Conservation (phyloP, 2,329 filamentous ascomycete genomes). For the Talaromyces sp. region DNA sequence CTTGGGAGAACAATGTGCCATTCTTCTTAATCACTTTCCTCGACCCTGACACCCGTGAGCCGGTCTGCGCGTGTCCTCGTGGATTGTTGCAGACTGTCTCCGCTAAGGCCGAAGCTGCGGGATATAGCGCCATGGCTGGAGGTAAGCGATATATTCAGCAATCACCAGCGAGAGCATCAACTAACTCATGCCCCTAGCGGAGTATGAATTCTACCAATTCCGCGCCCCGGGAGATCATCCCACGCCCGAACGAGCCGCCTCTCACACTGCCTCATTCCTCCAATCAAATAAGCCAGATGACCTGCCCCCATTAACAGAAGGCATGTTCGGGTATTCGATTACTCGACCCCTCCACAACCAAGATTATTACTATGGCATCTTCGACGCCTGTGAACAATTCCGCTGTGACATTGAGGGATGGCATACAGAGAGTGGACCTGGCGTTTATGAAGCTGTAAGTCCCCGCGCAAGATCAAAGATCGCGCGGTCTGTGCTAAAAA, state of each 20-base stretch:
- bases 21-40: conserved; percentile 84
- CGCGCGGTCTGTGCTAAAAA: background rate
- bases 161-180: background rate
- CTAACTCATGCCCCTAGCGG: conserved; percentile 61
- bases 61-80: conserved; percentile 77
- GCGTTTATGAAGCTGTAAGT: conserved; percentile 85
- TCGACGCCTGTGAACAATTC: conserved; percentile 73
- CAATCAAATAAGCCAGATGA: conserved; percentile 68
- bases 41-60: conserved; percentile 74
- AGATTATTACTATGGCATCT: conserved; percentile 76
- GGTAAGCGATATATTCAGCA: conserved; percentile 56
- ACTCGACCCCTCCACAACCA: conserved; percentile 86
- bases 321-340: conserved; percentile 94
- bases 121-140: conserved; percentile 86
- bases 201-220: conserved; percentile 96
- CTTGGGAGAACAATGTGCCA: conserved; percentile 85
- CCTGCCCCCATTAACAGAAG: conserved; percentile 82
- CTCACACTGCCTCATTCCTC: conserved; percentile 74
- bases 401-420: conserved; percentile 84
- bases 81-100: conserved; percentile 71
- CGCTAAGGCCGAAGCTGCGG: conserved; percentile 66
- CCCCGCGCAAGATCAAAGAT: too few species aligned
- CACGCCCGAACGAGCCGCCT: conserved; percentile 60
- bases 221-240: conserved; percentile 60
- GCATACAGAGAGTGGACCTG: conserved; percentile 93